Evolutionary conservation across 2,329 filamentous ascomycete genomes (phyloP).

Genomic region (Penicillium sp.): DNA sequence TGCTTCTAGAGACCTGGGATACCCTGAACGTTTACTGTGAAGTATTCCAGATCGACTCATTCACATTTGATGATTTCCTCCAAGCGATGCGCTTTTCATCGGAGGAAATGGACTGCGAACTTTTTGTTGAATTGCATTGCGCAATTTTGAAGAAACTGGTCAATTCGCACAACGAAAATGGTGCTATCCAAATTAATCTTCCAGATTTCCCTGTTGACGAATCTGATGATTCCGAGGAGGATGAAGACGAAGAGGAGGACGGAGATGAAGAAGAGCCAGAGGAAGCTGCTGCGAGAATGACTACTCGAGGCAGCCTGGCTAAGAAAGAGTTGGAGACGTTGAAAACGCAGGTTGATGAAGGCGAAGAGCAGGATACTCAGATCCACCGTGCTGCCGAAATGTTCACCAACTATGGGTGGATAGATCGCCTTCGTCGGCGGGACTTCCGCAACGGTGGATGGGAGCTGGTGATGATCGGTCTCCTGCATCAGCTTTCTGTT

Average conservation of each 20-base stretch:
- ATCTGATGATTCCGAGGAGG: slow-evolving; percentile 67
- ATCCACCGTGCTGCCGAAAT: slow-evolving; percentile 70
- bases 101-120: slow-evolving; percentile 74
- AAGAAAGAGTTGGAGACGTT: slow-evolving; percentile 76
- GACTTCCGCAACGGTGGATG: slow-evolving; percentile 89
- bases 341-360: slow-evolving; percentile 63
- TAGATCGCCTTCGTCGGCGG: slow-evolving; percentile 78
- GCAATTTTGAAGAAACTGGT: slow-evolving; percentile 87
- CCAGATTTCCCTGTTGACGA: slow-evolving; percentile 75
- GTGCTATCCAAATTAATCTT: slow-evolving; percentile 77
- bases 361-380: slow-evolving; percentile 42
- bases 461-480: slow-evolving; percentile 85
- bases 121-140: slow-evolving; percentile 91
- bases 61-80: slow-evolving; percentile 95
- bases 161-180: slow-evolving; percentile 70
- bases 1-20: slow-evolving; percentile 89
- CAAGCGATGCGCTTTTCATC: slow-evolving; percentile 82
- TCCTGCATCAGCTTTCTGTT: slow-evolving; percentile 83
- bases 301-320: slow-evolving; percentile 83
- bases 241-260: slow-evolving; percentile 60
- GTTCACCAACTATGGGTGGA: slow-evolving; percentile 76
- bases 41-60: slow-evolving; percentile 91
- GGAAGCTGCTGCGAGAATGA: slow-evolving; percentile 72
- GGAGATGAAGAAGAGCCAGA: slow-evolving; percentile 61
- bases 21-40: slow-evolving; percentile 98